Percentiles rank a stretch among this genome's conserved stretches.
Evolutionary conservation across 164 flowering plant species (phyloP).

Genomic region (Liriodendron chinense): DNA sequence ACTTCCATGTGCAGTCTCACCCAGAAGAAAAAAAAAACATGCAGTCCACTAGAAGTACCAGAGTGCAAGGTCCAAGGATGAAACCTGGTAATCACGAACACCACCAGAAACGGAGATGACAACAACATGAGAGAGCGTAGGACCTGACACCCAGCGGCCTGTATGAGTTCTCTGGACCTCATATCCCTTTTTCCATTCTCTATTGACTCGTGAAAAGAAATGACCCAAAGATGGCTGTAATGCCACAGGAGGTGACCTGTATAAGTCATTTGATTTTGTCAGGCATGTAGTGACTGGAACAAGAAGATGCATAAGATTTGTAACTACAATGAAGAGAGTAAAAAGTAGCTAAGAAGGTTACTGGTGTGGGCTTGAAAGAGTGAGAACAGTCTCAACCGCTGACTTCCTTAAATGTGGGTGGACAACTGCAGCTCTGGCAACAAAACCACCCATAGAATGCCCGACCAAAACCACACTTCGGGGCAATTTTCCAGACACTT

Average conservation of each 20-base stretch:
- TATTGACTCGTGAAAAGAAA: conserved; percentile 73
- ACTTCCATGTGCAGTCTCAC: not conserved
- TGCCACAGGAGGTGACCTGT: conserved; percentile 90
- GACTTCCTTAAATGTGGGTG: conserved; percentile 79
- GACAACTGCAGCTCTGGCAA: conserved; percentile 89
- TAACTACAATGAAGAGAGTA: conserved; percentile 6
- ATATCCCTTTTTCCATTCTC: conserved; percentile 83
- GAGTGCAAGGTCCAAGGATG: not conserved
- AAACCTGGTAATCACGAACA: conserved; percentile 87
- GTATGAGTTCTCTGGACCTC: conserved; percentile 47
- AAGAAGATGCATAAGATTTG: not conserved
- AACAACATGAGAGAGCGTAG: conserved; percentile 64
- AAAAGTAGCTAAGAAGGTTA: conserved; percentile 30
- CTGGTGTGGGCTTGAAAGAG: conserved; percentile 98
- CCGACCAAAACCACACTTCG: conserved; percentile 95
- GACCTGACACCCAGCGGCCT: conserved; percentile 48
- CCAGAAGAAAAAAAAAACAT: not conserved
- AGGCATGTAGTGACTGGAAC: conserved; percentile 6
- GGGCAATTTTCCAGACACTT: conserved; percentile 54
- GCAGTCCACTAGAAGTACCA: not conserved
- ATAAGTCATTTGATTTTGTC: conserved; percentile 16
- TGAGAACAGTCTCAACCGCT: conserved; percentile 86
- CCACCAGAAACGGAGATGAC: conserved; percentile 92
- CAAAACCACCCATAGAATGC: conserved; percentile 99
- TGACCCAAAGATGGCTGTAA: conserved; percentile 94